Base-by-base conservation (phyloP, 768 basidiomycete species). In the Hirschioporus abietinus region DNA sequence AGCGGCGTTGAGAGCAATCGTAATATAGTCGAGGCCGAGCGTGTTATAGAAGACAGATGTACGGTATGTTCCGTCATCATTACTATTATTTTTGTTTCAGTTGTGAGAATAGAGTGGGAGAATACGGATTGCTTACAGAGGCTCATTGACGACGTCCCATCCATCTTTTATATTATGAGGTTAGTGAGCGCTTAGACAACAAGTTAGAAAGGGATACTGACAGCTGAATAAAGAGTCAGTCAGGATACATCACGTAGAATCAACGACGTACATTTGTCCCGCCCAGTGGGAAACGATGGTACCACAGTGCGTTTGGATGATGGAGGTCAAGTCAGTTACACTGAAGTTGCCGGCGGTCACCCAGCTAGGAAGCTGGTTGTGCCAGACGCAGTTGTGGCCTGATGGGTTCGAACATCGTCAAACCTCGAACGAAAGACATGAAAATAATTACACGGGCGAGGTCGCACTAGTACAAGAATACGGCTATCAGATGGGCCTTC, bases 91-190 rank as follows among this genome's bases (percentile, higher is more conserved):
- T 5, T 6, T 52, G 4, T 3, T 20, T 52, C 42, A 20, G 20
- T 1, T 6, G 20, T 15, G 42, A 20, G 20, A 52, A 52, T 6
- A 61, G 12, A 61, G 12, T 3, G 23, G 17, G 1, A 15, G 17
- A 61, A 24, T 25, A n/a, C 15, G 30, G 3, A 3, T 34, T 61
- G 23, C 60, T 25, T 34, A 61, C 60, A 58, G 36, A 26, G 69
- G 66, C 60, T 78, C 85, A 64, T 86, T 87, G 64, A 86, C 75
- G 42, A 85, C 84, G 71, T 86, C 84, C 83, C 82, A 84, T 42
- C 78, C 74, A 69, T 82, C 81, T 81, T 52, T 42, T 60, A 5
- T 15, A 8, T 12, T 12, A 61, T 3, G 3, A 25, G 30, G 60
- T 25, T 61, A 61, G 60, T 61, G 5, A 61, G 7, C 12, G 12